phyloP scores from a whole-genome alignment of 1,284 basidiomycete species.

The Amylostereum areolatum region DNA sequence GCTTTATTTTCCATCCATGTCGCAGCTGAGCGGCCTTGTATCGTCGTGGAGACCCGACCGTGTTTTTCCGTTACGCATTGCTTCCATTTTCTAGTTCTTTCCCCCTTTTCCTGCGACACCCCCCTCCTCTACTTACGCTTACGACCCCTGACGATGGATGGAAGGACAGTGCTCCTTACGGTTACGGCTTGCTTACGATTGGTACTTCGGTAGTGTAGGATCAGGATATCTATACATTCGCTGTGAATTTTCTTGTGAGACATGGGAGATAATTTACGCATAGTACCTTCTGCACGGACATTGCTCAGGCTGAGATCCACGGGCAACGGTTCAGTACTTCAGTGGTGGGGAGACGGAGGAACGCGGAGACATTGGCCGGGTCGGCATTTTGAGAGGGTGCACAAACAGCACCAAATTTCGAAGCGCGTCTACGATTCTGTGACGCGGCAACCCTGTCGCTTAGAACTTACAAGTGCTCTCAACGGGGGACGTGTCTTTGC shows the following conservation, averaged over 20 bases:
- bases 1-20: neutral
- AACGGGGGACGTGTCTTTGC: no score
- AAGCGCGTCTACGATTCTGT: no score
- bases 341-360: no score
- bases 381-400: no score
- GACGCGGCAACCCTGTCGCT: no score
- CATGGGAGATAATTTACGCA: no score
- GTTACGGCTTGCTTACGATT: conserved; percentile 7
- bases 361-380: no score
- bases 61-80: conserved; percentile 3
- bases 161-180: conserved; percentile 10
- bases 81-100: conserved; percentile 2
- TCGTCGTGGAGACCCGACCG: conserved; percentile 8
- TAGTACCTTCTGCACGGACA: no score
- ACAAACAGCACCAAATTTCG: no score
- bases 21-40: neutral
- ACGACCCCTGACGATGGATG: conserved; percentile 14
- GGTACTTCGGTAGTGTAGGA: conserved; percentile 4
- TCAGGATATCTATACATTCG: conserved; percentile 5
- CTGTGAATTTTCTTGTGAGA: neutral
- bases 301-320: no score
- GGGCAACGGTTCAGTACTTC: no score
- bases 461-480: neutral
- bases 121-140: conserved; percentile 6
- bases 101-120: conserved; percentile 12